These are phyloP conservation scores for Colletotrichum orchidophilum DNA, from an alignment of 2,329 filamentous ascomycete genomes.

Conservation along the genomic window DNA sequence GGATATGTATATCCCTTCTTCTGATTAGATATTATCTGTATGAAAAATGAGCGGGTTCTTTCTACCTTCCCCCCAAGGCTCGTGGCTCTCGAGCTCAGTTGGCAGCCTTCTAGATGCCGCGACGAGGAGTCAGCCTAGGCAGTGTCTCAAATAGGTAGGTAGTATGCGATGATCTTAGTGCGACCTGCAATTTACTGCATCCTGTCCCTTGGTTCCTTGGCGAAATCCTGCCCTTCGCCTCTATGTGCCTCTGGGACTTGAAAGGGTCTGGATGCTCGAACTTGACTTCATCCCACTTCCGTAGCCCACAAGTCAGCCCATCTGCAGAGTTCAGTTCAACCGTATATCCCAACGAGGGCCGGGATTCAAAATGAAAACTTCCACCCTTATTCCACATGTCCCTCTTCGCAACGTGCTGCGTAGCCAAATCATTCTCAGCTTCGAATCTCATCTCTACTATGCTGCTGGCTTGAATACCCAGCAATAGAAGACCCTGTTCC, in stretches of 20 bases:
- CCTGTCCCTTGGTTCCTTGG: background rate
- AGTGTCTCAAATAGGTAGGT: background rate
- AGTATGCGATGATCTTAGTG: background rate
- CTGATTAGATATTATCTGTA: background rate
- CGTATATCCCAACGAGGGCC: background rate
- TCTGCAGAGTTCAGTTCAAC: background rate
- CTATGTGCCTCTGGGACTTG: background rate
- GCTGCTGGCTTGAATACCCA: conserved; percentile 37
- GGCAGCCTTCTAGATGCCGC: background rate
- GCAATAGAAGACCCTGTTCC: conserved; percentile 35
- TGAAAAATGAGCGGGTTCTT: background rate
- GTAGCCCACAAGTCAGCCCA: too few relatives aligned
- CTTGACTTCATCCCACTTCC: too few relatives aligned
- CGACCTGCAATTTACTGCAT: background rate
- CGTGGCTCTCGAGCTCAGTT: background rate
- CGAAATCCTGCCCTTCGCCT: too few relatives aligned
- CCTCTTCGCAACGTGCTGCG: background rate
- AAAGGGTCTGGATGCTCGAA: background rate
- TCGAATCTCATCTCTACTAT: conserved; percentile 41
- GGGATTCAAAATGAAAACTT: background rate
- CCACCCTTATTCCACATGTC: background rate
- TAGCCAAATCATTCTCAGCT: conserved; percentile 34
- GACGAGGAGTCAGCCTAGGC: background rate
- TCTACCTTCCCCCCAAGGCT: background rate
- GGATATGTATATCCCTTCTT: background rate